Conservation (phyloP, 1,284 basidiomycete species). For the Acaromyces ingoldii region DNA sequence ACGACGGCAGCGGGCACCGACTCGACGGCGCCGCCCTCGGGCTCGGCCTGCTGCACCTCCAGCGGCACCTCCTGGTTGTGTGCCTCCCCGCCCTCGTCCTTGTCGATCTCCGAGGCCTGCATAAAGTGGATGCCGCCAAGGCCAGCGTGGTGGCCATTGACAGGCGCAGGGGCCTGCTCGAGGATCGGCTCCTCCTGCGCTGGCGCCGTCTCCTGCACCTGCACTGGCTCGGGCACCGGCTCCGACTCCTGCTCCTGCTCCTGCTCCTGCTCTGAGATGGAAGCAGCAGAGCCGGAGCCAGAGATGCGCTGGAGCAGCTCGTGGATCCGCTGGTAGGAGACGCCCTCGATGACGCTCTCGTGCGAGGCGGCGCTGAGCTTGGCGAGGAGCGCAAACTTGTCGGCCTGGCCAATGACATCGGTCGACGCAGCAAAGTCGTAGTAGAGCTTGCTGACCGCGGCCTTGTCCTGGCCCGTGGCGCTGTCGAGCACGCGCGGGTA, state of each 20-base stretch:
- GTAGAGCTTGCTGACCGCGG: slow-evolving; percentile 2
- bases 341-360: neutral
- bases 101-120: neutral
- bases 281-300: too few species aligned
- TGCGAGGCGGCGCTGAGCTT: neutral
- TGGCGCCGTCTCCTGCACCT: too few species aligned
- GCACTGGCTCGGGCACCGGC: neutral
- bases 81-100: neutral
- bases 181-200: too few species aligned
- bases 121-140: neutral
- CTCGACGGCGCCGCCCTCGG: slow-evolving; percentile 2
- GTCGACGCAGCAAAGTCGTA: neutral
- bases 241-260: neutral
- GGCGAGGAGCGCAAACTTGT: neutral
- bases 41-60: slow-evolving; percentile 1
- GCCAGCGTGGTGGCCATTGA: neutral
- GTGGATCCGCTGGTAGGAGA: neutral
- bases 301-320: neutral
- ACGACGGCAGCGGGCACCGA: neutral
- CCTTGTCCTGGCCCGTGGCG: neutral
- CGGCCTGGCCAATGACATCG: neutral
- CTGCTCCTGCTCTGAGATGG: neutral
- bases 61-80: neutral
- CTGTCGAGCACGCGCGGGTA: neutral
- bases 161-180: too few species aligned